Conservation (phyloP, 2,329 filamentous ascomycete species). For the Elsinoe australis region DNA sequence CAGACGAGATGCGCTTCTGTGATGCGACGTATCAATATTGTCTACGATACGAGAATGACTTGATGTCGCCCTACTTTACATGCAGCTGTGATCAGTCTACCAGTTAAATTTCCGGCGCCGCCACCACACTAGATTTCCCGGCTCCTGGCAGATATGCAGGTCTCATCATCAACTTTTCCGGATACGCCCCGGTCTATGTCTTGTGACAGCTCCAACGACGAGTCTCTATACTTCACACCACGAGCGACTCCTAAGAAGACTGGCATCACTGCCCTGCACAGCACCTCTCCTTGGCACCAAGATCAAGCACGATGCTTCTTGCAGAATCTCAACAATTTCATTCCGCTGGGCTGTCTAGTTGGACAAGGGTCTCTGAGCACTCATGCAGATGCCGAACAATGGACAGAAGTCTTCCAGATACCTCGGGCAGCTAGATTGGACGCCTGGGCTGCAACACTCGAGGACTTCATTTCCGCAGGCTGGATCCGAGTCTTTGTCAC, state of each 20-base stretch:
- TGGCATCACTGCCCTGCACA: constrained; percentile 2
- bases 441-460: background rate
- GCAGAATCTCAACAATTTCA: constrained; percentile 15
- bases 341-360: constrained; percentile 8
- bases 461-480: constrained; percentile 21
- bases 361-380: background rate
- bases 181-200: background rate
- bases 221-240: background rate
- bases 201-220: background rate
- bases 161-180: background rate
- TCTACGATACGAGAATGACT: too few relatives aligned
- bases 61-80: too few relatives aligned
- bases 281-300: constrained; percentile 8
- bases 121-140: background rate
- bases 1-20: too few relatives aligned
- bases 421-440: background rate
- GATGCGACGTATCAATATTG: too few relatives aligned
- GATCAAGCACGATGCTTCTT: constrained; percentile 13
- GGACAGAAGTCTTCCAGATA: constrained; percentile 11
- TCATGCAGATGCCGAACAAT: background rate
- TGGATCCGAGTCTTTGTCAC: constrained; percentile 22
- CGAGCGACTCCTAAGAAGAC: background rate
- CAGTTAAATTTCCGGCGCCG: too few relatives aligned
- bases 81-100: too few relatives aligned
- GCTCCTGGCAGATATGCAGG: background rate